Conservation (phyloP, 495 filamentous ascomycete genomes). For the Cryomyces antarcticus region DNA sequence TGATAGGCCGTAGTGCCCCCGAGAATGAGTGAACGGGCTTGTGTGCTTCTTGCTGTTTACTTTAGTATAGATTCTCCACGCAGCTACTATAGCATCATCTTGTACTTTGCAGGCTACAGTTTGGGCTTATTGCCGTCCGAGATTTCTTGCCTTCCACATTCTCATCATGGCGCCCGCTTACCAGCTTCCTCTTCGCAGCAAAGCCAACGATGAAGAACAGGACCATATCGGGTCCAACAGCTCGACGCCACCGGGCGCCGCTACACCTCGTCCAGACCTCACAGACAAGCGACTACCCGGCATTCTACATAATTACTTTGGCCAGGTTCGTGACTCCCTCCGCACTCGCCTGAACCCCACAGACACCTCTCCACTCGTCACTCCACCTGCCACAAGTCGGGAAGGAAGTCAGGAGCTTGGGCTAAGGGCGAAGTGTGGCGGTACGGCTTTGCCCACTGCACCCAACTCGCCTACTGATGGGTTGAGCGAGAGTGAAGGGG, state of each 20-base stretch:
- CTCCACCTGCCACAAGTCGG: slow-evolving; percentile 2
- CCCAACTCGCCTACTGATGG: slow-evolving; percentile 5
- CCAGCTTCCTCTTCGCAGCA: slow-evolving; percentile 8
- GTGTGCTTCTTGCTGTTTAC: too few relatives aligned
- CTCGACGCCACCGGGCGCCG: slow-evolving; percentile 56
- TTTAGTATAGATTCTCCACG: too few relatives aligned
- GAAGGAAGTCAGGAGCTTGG: slow-evolving; percentile 3
- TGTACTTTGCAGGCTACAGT: too few relatives aligned
- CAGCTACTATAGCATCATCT: too few relatives aligned
- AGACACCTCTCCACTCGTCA: slow-evolving; percentile 1
- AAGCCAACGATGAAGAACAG: slow-evolving; percentile 41
- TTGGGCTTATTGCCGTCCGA: too few relatives aligned
- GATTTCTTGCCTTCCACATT: too few relatives aligned
- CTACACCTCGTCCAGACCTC: slow-evolving; percentile 74
- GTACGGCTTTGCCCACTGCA: slow-evolving; percentile 4
- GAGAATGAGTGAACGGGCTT: too few relatives aligned
- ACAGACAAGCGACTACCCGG: slow-evolving; percentile 78
- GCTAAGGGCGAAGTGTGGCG: neutral
- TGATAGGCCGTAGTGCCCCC: too few relatives aligned
- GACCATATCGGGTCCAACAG: slow-evolving; percentile 62
- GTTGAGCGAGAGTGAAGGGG: slow-evolving; percentile 1
- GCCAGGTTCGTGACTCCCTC: slow-evolving; percentile 69
- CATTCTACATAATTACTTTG: slow-evolving; percentile 78
- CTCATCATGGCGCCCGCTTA: slow-evolving; percentile 16
- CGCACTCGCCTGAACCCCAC: slow-evolving; percentile 11